Percentiles rank a stretch among this genome's conserved stretches.
phyloP scores from a whole-genome alignment of 768 basidiomycete species.

The Vishniacozyma victoriae region DNA sequence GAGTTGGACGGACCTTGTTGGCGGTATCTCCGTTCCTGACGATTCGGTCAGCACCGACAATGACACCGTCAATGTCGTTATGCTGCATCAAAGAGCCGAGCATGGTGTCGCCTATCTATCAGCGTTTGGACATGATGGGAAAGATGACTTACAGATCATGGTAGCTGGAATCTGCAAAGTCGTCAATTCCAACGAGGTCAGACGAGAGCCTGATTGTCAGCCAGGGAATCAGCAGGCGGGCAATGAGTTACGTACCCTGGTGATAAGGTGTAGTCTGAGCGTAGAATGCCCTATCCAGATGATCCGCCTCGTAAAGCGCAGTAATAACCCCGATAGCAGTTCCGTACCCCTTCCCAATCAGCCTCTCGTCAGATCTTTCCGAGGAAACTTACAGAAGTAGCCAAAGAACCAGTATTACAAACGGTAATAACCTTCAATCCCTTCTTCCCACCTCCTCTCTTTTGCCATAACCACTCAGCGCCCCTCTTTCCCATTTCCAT shows the following conservation, averaged over 20 bases:
- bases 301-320: constrained; percentile 69
- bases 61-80: constrained; percentile 78
- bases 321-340: constrained; percentile 93
- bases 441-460: constrained; percentile 48
- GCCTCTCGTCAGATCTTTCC: neutral
- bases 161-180: constrained; percentile 75
- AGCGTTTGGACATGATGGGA: neutral
- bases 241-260: constrained; percentile 16
- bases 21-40: constrained; percentile 93
- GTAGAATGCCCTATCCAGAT: constrained; percentile 76
- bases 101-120: constrained; percentile 65
- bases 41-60: constrained; percentile 81
- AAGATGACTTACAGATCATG: constrained; percentile 66
- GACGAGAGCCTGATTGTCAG: constrained; percentile 86
- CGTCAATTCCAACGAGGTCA: constrained; percentile 84
- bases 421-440: constrained; percentile 80
- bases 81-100: constrained; percentile 86
- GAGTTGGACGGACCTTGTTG: constrained; percentile 62
- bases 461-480: constrained; percentile 68
- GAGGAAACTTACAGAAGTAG: constrained; percentile 66
- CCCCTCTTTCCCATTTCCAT: constrained; percentile 76
- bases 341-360: constrained; percentile 66
- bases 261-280: constrained; percentile 73
- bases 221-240: neutral
- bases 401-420: constrained; percentile 94